A percentile compares a stretch with the other conserved stretches of the same genome.
phyloP scores from a whole-genome alignment of 1,284 basidiomycete species.

The Cerioporus squamosus region DNA sequence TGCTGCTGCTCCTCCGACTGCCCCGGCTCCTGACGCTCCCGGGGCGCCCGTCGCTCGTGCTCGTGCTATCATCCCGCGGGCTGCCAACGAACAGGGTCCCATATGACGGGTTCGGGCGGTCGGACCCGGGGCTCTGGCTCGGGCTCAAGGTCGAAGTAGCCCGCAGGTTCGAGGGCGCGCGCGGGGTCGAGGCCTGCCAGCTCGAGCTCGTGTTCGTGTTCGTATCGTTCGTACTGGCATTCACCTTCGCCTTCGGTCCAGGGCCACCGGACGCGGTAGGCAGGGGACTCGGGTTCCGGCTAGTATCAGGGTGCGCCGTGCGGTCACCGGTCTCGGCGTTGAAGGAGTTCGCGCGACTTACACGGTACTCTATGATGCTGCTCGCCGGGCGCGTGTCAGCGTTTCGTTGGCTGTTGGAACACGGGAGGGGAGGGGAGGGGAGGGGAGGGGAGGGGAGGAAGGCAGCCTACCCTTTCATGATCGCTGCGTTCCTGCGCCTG shows the following conservation, averaged over 20 bases:
- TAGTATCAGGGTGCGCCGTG: constrained; percentile 26
- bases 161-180: constrained; percentile 3
- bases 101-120: constrained; percentile 13
- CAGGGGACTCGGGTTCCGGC: constrained; percentile 9
- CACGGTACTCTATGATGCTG: constrained; percentile 36
- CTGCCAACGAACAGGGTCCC: constrained; percentile 19
- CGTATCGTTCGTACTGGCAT: neutral
- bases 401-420: no score
- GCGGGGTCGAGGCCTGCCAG: neutral
- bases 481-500: constrained; percentile 70
- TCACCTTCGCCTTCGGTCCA: neutral
- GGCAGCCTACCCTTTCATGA: constrained; percentile 84
- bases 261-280: constrained; percentile 7
- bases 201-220: no score
- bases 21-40: no score
- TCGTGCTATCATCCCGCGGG: constrained; percentile 3
- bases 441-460: no score
- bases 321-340: constrained; percentile 22
- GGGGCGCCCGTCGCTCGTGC: no score
- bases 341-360: constrained; percentile 24
- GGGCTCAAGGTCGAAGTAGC: no score
- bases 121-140: no score
- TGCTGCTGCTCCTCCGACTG: no score
- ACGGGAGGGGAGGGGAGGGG: no score
- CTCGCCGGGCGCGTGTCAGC: neutral